Percentiles rank a stretch among this genome's conserved stretches.
Conservation (phyloP, 345 rosid genomes). For the Cardamine resedifolia region DNA sequence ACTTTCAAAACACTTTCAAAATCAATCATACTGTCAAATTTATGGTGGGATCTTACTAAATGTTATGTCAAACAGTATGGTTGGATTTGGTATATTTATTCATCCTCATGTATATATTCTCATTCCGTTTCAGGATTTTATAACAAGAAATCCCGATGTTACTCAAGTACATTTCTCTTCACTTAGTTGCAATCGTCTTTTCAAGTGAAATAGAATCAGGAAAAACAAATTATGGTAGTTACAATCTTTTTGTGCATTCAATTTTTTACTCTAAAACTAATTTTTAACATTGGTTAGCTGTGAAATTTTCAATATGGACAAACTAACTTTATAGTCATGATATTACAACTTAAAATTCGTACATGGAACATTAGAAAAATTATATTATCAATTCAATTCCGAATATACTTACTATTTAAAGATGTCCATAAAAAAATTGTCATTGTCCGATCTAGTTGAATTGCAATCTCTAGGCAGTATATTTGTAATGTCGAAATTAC, state of each 20-base stretch:
- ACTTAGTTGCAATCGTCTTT: background rate
- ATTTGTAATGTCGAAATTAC: slow-evolving; percentile 28
- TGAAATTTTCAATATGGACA: background rate
- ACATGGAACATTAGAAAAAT: too few species aligned
- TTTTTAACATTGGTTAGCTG: background rate
- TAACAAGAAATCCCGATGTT: background rate
- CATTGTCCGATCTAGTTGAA: background rate
- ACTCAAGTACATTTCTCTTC: background rate
- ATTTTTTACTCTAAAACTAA: background rate
- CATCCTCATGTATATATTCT: background rate
- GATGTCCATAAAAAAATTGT: background rate
- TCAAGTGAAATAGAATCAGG: background rate
- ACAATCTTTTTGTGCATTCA: background rate
- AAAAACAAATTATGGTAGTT: background rate
- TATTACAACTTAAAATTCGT: too few species aligned
- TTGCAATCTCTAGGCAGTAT: slow-evolving; percentile 5
- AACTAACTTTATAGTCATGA: background rate
- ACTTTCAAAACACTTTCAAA: background rate
- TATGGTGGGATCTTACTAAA: background rate
- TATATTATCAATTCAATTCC: background rate
- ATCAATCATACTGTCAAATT: background rate
- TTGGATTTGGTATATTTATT: background rate
- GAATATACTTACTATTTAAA: background rate
- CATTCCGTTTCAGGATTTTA: background rate
- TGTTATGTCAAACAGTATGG: background rate